Evolutionary conservation across 108 stramenopile species (phyloP).

Genomic region (Aurantiochytrium sp.): DNA sequence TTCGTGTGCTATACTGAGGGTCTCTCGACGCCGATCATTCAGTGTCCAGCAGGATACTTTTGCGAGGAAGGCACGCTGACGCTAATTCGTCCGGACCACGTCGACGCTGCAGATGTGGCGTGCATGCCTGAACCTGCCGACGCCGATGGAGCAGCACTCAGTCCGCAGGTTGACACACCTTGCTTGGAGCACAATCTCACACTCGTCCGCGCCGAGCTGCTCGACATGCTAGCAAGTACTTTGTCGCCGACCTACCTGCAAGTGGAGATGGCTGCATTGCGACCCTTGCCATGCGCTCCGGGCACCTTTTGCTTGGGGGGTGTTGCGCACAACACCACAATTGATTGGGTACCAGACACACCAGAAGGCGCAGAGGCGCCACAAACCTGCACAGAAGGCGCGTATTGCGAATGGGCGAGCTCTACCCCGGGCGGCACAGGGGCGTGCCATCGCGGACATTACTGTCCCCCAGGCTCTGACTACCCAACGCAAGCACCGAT

Average conservation of each 20-base stretch:
- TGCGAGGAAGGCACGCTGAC: constrained; percentile 67
- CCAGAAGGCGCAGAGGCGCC: constrained; percentile 55
- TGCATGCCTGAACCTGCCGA: neutral
- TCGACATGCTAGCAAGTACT: neutral
- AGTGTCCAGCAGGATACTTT: constrained; percentile 67
- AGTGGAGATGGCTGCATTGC: neutral
- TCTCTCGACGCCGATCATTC: constrained; percentile 53
- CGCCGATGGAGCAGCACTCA: neutral
- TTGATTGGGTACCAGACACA: constrained; percentile 51
- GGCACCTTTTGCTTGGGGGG: constrained; percentile 72
- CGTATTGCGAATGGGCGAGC: constrained; percentile 60
- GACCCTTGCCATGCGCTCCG: constrained; percentile 55
- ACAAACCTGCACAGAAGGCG: constrained; percentile 66
- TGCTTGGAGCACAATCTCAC: neutral
- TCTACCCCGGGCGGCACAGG: constrained; percentile 55
- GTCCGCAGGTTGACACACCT: neutral
- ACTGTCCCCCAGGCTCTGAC: constrained; percentile 58
- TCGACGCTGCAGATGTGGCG: neutral
- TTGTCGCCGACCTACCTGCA: neutral
- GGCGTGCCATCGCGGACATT: constrained; percentile 65
- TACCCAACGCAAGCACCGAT: constrained; percentile 58
- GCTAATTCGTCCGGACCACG: constrained; percentile 9
- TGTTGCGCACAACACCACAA: constrained; percentile 58
- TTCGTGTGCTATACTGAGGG: constrained; percentile 66
- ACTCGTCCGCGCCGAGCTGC: neutral